Conservation (phyloP, 2,329 filamentous ascomycete genomes). For the Hypoxylon sp. region DNA sequence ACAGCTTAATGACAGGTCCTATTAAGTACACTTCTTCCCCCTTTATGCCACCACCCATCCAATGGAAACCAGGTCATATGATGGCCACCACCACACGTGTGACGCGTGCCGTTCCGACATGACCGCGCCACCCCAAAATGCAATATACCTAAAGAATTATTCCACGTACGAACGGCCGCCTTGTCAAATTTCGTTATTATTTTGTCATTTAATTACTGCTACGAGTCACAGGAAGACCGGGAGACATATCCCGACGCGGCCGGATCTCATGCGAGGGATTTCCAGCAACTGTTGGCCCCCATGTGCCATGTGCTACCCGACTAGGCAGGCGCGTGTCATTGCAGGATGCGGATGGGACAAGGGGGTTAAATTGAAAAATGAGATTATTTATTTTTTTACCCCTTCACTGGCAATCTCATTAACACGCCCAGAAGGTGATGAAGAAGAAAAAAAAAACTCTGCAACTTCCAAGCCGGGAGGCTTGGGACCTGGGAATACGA, state of each 20-base stretch:
- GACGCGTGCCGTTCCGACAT: conserved; percentile 40
- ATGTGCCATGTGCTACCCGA: conserved; percentile 31
- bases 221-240: conserved; percentile 4
- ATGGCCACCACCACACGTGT: conserved; percentile 32
- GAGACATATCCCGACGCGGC: conserved; percentile 19
- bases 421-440: conserved; percentile 2
- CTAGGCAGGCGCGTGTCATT: conserved; percentile 34
- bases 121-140: conserved; percentile 34
- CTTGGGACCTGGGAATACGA: conserved; percentile 20
- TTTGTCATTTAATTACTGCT: conserved; percentile 9
- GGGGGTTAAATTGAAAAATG: conserved; percentile 28
- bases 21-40: conserved; percentile 16
- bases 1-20: conserved; percentile 24
- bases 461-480: background rate
- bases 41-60: conserved; percentile 21
- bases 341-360: conserved; percentile 30
- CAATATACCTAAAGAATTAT: conserved; percentile 22
- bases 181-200: conserved; percentile 18
- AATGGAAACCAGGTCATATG: conserved; percentile 33
- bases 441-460: too few relatives aligned
- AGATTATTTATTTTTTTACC: background rate
- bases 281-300: conserved; percentile 24
- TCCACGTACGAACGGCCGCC: conserved; percentile 27
- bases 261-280: conserved; percentile 29
- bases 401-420: background rate